A percentile compares a stretch with the other conserved stretches of the same genome.
Evolutionary conservation across 139 green algal genomes (phyloP).

Genomic region (Zygnema cylindricum): DNA sequence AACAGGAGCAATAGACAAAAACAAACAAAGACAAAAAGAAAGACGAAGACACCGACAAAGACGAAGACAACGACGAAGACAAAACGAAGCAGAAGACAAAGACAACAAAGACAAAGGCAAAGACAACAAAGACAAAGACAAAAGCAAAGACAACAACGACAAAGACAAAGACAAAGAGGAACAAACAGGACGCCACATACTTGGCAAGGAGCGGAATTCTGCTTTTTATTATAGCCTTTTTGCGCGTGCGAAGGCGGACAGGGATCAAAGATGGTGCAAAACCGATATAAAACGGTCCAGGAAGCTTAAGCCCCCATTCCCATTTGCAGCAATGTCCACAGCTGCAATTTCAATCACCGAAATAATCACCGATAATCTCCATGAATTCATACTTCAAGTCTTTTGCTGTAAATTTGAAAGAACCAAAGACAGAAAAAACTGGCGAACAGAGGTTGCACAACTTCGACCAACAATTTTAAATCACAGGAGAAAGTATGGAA

Average conservation of each 20-base stretch:
- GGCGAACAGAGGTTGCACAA: neutral
- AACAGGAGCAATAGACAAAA: too few species aligned
- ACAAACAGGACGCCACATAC: neutral
- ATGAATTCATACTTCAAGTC: conserved; percentile 1
- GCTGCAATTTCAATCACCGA: conserved; percentile 36
- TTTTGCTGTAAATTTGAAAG: neutral
- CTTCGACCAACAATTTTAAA: too few species aligned
- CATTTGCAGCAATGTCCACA: conserved; percentile 65
- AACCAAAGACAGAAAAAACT: neutral
- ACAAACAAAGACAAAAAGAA: too few species aligned
- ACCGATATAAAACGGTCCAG: conserved; percentile 54
- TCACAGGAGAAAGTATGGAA: too few species aligned
- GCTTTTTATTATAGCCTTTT: neutral
- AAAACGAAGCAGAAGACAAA: neutral
- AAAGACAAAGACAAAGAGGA: neutral
- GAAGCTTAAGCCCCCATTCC: conserved; percentile 66
- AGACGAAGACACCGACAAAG: too few species aligned
- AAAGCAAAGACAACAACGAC: too few species aligned
- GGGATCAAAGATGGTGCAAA: conserved; percentile 20
- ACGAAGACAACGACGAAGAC: too few species aligned
- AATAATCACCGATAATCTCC: conserved; percentile 21
- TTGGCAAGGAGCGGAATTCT: conserved; percentile 30
- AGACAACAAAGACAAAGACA: neutral
- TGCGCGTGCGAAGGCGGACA: neutral
- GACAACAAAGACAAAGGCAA: neutral